Percentiles rank a stretch among this genome's conserved stretches.
These are phyloP conservation scores for Pichia membranifaciens DNA, from an alignment of 805 yeast genomes.

Conservation along the genomic window DNA sequence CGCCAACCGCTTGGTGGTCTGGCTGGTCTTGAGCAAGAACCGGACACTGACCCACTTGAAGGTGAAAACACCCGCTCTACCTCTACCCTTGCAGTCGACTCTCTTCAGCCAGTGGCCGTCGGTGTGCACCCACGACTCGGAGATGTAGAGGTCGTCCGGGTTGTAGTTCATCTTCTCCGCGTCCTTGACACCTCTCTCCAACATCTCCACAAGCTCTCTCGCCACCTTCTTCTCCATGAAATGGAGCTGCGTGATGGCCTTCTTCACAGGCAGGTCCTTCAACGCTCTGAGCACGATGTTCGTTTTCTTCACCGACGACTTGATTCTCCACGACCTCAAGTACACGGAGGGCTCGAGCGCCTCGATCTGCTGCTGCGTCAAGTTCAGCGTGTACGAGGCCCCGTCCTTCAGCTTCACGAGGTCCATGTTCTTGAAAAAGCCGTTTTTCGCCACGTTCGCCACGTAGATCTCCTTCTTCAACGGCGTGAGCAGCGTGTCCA, in stretches of 20 bases:
- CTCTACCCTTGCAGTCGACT: slow-evolving; percentile 82
- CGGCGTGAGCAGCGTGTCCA: slow-evolving; percentile 57
- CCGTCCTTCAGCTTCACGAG: slow-evolving; percentile 41
- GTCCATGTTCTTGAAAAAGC: slow-evolving; percentile 63
- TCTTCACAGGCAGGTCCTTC: slow-evolving; percentile 60
- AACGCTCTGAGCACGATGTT: slow-evolving; percentile 73
- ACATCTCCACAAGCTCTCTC: slow-evolving; percentile 68
- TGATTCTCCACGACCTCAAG: slow-evolving; percentile 72
- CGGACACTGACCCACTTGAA: slow-evolving; percentile 78
- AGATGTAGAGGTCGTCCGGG: slow-evolving; percentile 59
- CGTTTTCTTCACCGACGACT: slow-evolving; percentile 85
- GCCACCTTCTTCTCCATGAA: slow-evolving; percentile 77
- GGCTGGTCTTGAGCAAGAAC: slow-evolving; percentile 65
- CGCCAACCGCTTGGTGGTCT: slow-evolving; percentile 35
- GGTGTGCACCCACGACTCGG: slow-evolving; percentile 86
- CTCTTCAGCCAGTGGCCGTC: slow-evolving; percentile 73
- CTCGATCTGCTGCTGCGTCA: slow-evolving; percentile 62
- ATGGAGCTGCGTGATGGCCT: slow-evolving; percentile 89
- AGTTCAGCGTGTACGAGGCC: slow-evolving; percentile 40
- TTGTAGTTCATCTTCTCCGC: slow-evolving; percentile 55
- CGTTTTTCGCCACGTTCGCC: slow-evolving; percentile 53
- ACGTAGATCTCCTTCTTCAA: slow-evolving; percentile 62
- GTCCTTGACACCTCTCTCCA: slow-evolving; percentile 66
- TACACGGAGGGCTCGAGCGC: slow-evolving; percentile 85
- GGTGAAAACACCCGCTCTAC: slow-evolving; percentile 72